Conservation (phyloP, 495 filamentous ascomycete genomes). For the Hyaloscypha hepaticicola region DNA sequence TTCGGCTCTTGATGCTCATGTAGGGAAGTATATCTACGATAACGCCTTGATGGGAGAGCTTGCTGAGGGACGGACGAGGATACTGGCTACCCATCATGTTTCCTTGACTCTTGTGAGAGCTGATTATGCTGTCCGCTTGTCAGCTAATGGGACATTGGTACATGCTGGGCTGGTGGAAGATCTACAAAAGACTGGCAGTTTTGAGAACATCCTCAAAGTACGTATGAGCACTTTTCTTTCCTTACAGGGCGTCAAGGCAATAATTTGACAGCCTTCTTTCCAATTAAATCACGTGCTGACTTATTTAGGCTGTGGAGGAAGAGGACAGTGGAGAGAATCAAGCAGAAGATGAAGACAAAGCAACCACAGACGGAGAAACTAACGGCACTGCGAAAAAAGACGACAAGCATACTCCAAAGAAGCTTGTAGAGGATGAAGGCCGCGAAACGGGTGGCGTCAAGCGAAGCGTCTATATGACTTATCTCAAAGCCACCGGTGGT, state of each 20-base stretch:
- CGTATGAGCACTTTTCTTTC: not conserved
- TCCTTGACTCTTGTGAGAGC: constrained; percentile 28
- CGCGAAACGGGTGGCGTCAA: constrained; percentile 53
- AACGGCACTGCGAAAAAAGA: constrained; percentile 6
- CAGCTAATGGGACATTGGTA: constrained; percentile 48
- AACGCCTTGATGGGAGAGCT: constrained; percentile 50
- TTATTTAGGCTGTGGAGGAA: constrained; percentile 1
- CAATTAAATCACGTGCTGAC: too few species aligned
- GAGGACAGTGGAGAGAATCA: not conserved
- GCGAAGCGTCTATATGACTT: constrained; percentile 51
- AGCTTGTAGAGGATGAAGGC: constrained; percentile 59
- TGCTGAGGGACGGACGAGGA: constrained; percentile 45
- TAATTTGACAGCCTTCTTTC: too few species aligned
- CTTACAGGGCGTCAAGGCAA: too few species aligned
- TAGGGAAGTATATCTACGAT: constrained; percentile 47
- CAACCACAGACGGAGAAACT: constrained; percentile 3
- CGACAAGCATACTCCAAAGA: constrained; percentile 27
- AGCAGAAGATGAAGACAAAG: not conserved
- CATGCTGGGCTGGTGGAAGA: constrained; percentile 43
- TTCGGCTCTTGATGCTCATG: constrained; percentile 58
- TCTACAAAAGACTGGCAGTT: constrained; percentile 29
- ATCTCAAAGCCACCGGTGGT: constrained; percentile 53
- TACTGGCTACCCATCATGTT: constrained; percentile 54
- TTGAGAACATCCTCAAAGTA: constrained; percentile 20
- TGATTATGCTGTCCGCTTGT: constrained; percentile 40